Conservation (phyloP, 1,284 basidiomycete species). For the Afroboletus lepidellus region DNA sequence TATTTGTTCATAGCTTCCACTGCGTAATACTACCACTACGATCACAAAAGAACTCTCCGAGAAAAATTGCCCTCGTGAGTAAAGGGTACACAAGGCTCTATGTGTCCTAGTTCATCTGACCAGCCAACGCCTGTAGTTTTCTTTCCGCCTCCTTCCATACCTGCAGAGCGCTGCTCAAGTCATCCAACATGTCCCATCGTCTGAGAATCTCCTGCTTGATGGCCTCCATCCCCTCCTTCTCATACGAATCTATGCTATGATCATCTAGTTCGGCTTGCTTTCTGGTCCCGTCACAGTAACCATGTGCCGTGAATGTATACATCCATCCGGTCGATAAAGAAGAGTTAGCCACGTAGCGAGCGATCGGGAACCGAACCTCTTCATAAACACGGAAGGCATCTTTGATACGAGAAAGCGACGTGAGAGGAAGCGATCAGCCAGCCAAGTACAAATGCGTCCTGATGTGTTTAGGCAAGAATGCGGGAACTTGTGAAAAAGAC, state of each 20-base stretch:
- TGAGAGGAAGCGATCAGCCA: constrained; percentile 29
- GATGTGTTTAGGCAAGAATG: not conserved
- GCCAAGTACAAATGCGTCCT: constrained; percentile 39
- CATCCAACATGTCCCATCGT: constrained; percentile 7
- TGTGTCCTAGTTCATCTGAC: not conserved
- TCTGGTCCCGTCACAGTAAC: constrained; percentile 23
- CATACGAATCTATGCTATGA: constrained; percentile 8
- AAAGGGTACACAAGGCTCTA: too few relatives aligned
- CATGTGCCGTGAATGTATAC: constrained; percentile 13
- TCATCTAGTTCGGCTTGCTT: constrained; percentile 12
- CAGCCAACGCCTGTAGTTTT: not conserved
- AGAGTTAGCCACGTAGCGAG: constrained; percentile 3
- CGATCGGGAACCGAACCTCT: constrained; percentile 28
- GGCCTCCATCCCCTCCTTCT: constrained; percentile 16
- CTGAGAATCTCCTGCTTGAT: constrained; percentile 4
- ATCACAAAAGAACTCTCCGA: too few relatives aligned
- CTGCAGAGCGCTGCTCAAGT: not conserved
- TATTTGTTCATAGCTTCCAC: too few relatives aligned
- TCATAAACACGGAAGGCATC: constrained; percentile 33
- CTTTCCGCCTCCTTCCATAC: constrained; percentile 15
- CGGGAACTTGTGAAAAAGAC: not conserved
- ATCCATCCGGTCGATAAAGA: constrained; percentile 16
- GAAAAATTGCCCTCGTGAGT: too few relatives aligned
- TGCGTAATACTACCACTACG: too few relatives aligned
- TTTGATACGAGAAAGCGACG: constrained; percentile 17